A percentile compares a stretch with the other conserved stretches of the same genome.
These are phyloP conservation scores for Cyclotella atomus DNA, from an alignment of 108 stramenopile species.

Conservation along the genomic window DNA sequence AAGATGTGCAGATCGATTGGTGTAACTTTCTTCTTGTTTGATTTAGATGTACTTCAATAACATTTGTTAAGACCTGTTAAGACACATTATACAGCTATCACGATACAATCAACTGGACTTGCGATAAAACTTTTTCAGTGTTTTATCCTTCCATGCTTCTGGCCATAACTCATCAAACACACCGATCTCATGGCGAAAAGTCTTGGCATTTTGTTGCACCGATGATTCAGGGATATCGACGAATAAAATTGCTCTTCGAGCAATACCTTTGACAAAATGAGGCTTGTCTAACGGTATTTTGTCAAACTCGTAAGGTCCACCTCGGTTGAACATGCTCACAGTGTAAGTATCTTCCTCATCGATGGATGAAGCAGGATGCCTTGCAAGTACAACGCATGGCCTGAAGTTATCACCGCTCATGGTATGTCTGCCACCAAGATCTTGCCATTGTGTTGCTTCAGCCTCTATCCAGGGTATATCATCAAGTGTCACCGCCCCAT, in stretches of 20 bases:
- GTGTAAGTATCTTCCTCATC: background rate
- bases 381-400: background rate
- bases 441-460: background rate
- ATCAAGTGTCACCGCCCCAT: too few species aligned
- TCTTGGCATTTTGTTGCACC: background rate
- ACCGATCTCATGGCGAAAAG: constrained; percentile 1
- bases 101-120: background rate
- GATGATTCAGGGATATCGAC: background rate
- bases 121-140: background rate
- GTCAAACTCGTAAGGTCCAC: background rate
- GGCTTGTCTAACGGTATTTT: background rate
- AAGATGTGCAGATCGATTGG: background rate
- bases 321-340: background rate
- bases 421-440: background rate
- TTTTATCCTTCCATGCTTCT: background rate
- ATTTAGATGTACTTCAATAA: too few species aligned
- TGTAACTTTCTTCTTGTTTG: too few species aligned
- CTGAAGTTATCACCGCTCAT: background rate
- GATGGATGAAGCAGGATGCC: constrained; percentile 1
- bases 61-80: too few species aligned
- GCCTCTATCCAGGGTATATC: background rate
- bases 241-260: background rate
- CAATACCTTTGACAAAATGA: background rate
- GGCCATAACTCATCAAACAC: background rate
- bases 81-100: too few species aligned